Evolutionary conservation across 2,329 filamentous ascomycete species (phyloP).

Genomic region (Fusarium kyushuense): DNA sequence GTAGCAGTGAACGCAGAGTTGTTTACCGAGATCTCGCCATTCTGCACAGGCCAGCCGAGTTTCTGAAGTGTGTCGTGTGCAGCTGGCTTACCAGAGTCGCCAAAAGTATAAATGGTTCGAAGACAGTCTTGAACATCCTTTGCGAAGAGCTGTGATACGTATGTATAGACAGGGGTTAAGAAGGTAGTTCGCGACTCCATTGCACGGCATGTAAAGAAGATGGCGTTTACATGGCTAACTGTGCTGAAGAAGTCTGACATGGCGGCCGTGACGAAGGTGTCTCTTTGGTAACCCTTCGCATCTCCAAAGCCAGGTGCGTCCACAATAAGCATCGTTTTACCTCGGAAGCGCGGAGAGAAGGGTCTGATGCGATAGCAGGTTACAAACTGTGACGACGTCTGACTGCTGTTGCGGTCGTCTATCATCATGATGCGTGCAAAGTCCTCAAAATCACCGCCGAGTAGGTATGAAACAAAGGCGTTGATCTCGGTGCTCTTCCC

Average conservation of each 20-base stretch:
- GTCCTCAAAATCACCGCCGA: constrained; percentile 3
- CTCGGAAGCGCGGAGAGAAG: not conserved
- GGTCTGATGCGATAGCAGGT: constrained; percentile 8
- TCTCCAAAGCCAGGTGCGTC: constrained; percentile 1
- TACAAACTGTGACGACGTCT: not conserved
- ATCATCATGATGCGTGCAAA: constrained; percentile 3
- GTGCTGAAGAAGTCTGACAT: constrained; percentile 5
- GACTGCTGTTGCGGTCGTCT: not conserved
- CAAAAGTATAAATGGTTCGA: not conserved
- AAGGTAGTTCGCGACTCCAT: not conserved
- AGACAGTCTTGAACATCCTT: constrained; percentile 2
- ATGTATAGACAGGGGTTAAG: not conserved
- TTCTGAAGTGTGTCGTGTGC: not conserved
- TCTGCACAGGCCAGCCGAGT: constrained; percentile 1
- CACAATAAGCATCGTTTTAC: constrained; percentile 7
- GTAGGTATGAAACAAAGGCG: not conserved
- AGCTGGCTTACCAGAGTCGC: not conserved
- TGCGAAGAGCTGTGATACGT: not conserved
- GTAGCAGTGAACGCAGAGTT: not conserved
- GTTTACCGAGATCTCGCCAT: constrained; percentile 6
- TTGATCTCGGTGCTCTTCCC: constrained; percentile 2
- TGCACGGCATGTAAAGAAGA: constrained; percentile 7
- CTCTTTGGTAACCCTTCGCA: not conserved
- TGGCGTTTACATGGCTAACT: constrained; percentile 6
- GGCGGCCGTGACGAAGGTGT: not conserved